Evolutionary conservation across 257 asterid species (phyloP), one percentile per base, ranked within the genome.

Genomic region (Jasminum sambac): DNA sequence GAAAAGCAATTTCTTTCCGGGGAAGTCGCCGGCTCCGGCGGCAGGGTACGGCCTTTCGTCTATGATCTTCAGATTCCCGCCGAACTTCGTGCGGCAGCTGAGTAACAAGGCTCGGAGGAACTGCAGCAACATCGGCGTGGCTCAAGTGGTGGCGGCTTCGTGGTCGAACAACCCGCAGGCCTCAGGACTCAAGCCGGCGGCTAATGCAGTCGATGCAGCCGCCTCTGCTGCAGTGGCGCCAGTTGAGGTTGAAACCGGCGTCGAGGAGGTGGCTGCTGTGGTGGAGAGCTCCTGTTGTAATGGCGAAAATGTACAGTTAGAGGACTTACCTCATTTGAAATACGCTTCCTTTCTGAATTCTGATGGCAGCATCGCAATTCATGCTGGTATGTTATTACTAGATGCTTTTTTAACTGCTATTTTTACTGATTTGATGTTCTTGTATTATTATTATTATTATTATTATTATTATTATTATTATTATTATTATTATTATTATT

Each of bases 71-170:
- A 81, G 81, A 79, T 95, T 95, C 72, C 99, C 98, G 23, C 99
- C 99, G 11, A 95, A 91, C 78, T 89, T 95, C 79, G 98, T 91
- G 67, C 81, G 97, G 74, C 99, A 95, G 95, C 90, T 95, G 68
- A 91, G 96, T 83, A 85, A 67, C 52, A 95, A 95, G 88, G 96
- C 98, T 41, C 81, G 98, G 69, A 74, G 98, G 76, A 95, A 95
- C 82, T 95, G 99, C 72, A 85, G 98, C 87, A 95, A 91, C 79
- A 95, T 95, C 64, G 97, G 99, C 42, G 96, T 95, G 13, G 99
- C 99, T 8, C 99, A 95, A 79, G 82, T 95, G 38, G 99, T 88
- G 25, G 98, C 98, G 77, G 99, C 99, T 72, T 88, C 96, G 44
- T 94, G 99, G 99, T 83, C 99, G 0, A 85, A 89, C 81, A 81